These are phyloP conservation scores for Neocatenulostroma microsporum DNA, from an alignment of 2,329 filamentous ascomycete species.

Conservation along the genomic window DNA sequence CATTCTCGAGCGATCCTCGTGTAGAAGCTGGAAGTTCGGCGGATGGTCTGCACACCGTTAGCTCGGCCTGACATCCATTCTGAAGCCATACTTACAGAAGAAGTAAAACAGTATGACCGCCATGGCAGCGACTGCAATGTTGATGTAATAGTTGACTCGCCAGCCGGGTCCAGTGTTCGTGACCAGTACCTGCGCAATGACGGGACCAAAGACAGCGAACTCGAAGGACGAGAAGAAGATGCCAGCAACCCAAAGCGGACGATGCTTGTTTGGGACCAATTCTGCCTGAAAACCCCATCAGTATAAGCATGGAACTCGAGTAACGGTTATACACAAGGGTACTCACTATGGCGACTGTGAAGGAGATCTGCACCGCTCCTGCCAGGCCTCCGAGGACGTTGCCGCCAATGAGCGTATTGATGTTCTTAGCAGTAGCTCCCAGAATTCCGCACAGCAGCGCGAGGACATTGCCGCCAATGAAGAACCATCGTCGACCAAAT, in stretches of 20 bases:
- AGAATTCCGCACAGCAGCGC: constrained; percentile 10
- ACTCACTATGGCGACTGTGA: constrained; percentile 10
- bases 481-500: constrained; percentile 11
- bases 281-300: no score
- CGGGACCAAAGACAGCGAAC: constrained; percentile 39
- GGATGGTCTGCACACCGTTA: constrained; percentile 5
- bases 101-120: constrained; percentile 36
- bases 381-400: constrained; percentile 11
- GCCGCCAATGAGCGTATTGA: constrained; percentile 11
- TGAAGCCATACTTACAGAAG: constrained; percentile 28
- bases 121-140: constrained; percentile 38
- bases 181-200: constrained; percentile 42
- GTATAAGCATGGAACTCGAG: no score
- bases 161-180: constrained; percentile 37
- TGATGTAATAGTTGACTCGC: constrained; percentile 46
- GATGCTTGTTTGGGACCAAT: constrained; percentile 13
- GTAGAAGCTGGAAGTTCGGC: constrained; percentile 9
- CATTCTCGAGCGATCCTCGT: constrained; percentile 6
- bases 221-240: constrained; percentile 36
- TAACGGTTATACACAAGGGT: no score
- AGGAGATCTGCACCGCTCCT: constrained; percentile 11
- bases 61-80: neutral
- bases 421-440: constrained; percentile 8
- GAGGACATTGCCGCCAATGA: constrained; percentile 13
- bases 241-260: constrained; percentile 30